phyloP scores from a whole-genome alignment of 371 early-diverging fungal species.

The Mucor plumbeus region DNA sequence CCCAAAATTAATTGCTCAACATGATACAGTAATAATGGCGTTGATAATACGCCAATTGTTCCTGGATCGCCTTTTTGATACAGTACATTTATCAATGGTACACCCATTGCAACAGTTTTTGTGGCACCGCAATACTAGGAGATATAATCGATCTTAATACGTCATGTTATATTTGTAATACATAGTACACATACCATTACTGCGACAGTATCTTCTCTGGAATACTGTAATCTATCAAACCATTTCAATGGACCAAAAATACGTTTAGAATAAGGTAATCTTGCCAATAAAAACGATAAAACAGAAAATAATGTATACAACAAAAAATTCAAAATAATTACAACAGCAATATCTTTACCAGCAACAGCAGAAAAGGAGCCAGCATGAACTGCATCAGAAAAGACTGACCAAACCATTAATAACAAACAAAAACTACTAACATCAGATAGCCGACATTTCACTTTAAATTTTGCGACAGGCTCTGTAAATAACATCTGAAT shows the following conservation, averaged over 20 bases:
- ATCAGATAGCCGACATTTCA: slow-evolving; percentile 58
- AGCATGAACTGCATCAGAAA: slow-evolving; percentile 71
- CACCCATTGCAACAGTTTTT: slow-evolving; percentile 80
- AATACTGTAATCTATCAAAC: slow-evolving; percentile 43
- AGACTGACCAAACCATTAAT: slow-evolving; percentile 76
- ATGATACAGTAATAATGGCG: slow-evolving; percentile 76
- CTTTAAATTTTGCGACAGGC: slow-evolving; percentile 54
- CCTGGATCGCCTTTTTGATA: slow-evolving; percentile 58
- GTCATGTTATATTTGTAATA: neutral
- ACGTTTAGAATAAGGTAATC: slow-evolving; percentile 39
- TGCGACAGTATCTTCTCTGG: slow-evolving; percentile 62
- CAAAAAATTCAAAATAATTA: slow-evolving; percentile 55
- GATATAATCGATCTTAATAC: neutral
- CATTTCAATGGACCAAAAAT: slow-evolving; percentile 16
- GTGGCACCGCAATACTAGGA: slow-evolving; percentile 70
- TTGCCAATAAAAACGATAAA: slow-evolving; percentile 41
- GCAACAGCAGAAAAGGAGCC: slow-evolving; percentile 56
- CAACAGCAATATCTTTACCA: slow-evolving; percentile 58
- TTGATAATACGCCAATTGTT: slow-evolving; percentile 66
- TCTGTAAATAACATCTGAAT: slow-evolving; percentile 62
- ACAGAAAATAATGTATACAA: slow-evolving; percentile 53
- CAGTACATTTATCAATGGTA: slow-evolving; percentile 77
- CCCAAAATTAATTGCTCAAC: slow-evolving; percentile 71
- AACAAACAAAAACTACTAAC: slow-evolving; percentile 65
- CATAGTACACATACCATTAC: slow-evolving; percentile 47